These are phyloP conservation scores for Dactylellina parvicollis DNA, from an alignment of 2,329 filamentous ascomycete species.

Conservation along the genomic window DNA sequence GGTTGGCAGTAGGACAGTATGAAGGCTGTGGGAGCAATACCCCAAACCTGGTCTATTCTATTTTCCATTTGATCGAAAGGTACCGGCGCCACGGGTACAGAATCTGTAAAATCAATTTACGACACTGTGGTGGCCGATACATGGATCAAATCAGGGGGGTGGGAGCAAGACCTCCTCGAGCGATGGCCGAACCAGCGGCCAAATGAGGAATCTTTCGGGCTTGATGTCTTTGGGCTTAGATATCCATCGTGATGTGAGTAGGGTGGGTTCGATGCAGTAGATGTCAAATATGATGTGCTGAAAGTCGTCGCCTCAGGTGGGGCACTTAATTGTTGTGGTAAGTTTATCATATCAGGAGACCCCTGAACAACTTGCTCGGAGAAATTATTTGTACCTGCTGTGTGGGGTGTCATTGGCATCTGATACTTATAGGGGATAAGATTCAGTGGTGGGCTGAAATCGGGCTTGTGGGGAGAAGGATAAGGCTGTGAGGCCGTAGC, in stretches of 20 bases:
- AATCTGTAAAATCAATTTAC: neutral
- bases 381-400: slow-evolving; percentile 56
- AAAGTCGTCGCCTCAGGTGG: slow-evolving; percentile 58
- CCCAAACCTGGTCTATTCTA: neutral
- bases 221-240: slow-evolving; percentile 28
- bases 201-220: slow-evolving; percentile 42
- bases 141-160: slow-evolving; percentile 48
- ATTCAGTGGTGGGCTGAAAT: slow-evolving; percentile 57
- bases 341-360: slow-evolving; percentile 49
- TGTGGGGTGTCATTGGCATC: slow-evolving; percentile 58
- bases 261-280: slow-evolving; percentile 25
- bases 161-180: slow-evolving; percentile 51
- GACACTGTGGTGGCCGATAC: slow-evolving; percentile 40
- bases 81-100: neutral
- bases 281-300: slow-evolving; percentile 57
- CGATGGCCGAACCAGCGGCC: slow-evolving; percentile 54
- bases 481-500: slow-evolving; percentile 55
- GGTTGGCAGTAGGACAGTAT: no score
- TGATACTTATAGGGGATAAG: slow-evolving; percentile 58
- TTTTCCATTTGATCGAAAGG: neutral
- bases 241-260: slow-evolving; percentile 33
- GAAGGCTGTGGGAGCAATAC: no score
- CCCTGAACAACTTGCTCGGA: slow-evolving; percentile 55
- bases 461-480: slow-evolving; percentile 57
- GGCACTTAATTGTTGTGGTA: slow-evolving; percentile 56